Percentiles rank a stretch among this genome's conserved stretches.
Evolutionary conservation across 1,284 basidiomycete species (phyloP).

Genomic region (Ceratobasidium sp.): DNA sequence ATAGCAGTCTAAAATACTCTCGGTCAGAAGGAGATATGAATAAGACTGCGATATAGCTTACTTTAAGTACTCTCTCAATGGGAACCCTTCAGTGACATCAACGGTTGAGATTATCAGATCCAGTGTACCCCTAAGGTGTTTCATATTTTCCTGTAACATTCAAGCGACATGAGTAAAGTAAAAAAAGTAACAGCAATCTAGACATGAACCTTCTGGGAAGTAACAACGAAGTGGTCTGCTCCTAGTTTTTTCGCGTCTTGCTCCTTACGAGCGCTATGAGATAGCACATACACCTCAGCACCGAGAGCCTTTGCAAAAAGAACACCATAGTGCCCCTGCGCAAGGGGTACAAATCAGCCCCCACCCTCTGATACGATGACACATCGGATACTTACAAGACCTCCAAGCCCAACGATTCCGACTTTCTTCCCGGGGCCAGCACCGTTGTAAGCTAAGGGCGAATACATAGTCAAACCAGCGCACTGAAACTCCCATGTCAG

Average conservation of each 20-base stretch:
- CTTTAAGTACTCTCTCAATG: conserved; percentile 56
- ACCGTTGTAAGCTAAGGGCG: conserved; percentile 70
- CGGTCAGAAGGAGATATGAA: neutral
- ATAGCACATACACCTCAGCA: conserved; percentile 72
- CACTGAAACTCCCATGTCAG: conserved; percentile 53
- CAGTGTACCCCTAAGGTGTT: conserved; percentile 59
- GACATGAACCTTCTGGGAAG: conserved; percentile 50
- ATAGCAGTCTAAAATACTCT: conserved; percentile 54
- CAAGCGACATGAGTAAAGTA: neutral
- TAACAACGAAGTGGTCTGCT: conserved; percentile 64
- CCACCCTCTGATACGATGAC: conserved; percentile 34
- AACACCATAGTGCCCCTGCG: conserved; percentile 63
- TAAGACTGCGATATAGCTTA: neutral
- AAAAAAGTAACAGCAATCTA: neutral
- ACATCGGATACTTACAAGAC: conserved; percentile 57
- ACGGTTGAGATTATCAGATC: conserved; percentile 71
- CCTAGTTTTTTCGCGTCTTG: conserved; percentile 73
- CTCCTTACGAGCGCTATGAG: conserved; percentile 70
- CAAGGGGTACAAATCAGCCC: neutral
- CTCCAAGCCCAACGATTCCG: conserved; percentile 73
- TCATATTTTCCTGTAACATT: conserved; percentile 56
- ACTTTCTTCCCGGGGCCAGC: conserved; percentile 73
- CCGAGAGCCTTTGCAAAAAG: conserved; percentile 69
- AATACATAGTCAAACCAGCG: conserved; percentile 73
- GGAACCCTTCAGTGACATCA: conserved; percentile 52